Evolutionary conservation across 202 grass and related monocot genomes (phyloP), one percentile per base, ranked within the genome.

Genomic region (Saccharum hybrid): DNA sequence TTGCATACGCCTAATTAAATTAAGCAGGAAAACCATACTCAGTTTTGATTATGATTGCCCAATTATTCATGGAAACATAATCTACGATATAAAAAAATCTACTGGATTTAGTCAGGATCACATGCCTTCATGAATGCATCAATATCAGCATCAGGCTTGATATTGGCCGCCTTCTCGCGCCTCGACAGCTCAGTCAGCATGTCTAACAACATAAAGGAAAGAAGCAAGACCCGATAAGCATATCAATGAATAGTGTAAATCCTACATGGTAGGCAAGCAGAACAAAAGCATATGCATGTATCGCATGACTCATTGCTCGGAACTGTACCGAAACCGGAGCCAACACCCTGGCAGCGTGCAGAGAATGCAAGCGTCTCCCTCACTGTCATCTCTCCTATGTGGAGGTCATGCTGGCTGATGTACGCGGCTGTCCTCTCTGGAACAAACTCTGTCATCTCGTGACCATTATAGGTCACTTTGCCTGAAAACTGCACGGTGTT

Each of bases 51-150:
- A 15, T 13, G 19, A 28, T 38, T 49, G 37, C 60, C 37, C 63
- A 71, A 49, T 0, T 61, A 40, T 51, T 81, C n/a, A 88, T 68
- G 68, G 83, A 82, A 46, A 81, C 41, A 57, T 6, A 56, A 48
- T 81, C 6, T 14, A 23, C 4, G 13, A 38, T 52, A 66, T 37
- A 84, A 41, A 73, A 2, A 72, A 43, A 74, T 69, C 5, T 68
- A 45, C 10, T 82, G 19, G 30, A 56, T 77, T 57, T 77, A 81
- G 56, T 31, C 38, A 30, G n/a, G 45, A 82, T 51, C 19, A 14
- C 77, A 78, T 84, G 85, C 94, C 94, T 97, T 97, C 94, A 97
- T 97, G 83, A 86, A 97, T 40, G 93, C 88, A 89, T 97, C 94
- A 8, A 97, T 85, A 82, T 97, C 94, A 71, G 90, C 90, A 60